Evolutionary conservation across 2,329 filamentous ascomycete genomes (phyloP), one percentile per base, ranked within the genome.

Genomic region (Pseudogymnoascus sp.): DNA sequence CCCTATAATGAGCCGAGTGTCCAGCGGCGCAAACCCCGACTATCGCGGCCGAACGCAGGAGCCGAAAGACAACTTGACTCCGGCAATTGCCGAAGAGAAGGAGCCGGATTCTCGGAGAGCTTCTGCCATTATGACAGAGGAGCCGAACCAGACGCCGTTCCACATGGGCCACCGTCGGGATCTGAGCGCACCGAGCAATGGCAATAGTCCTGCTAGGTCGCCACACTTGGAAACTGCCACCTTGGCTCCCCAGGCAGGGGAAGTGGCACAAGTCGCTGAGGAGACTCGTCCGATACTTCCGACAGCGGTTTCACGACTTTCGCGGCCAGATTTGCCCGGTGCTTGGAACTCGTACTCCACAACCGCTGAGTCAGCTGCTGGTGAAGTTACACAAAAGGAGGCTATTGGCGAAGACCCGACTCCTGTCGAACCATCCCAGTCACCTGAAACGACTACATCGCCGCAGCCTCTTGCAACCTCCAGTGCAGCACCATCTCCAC

Each of bases 1-100:
- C 70, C 87, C 87, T 1, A 89, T 89, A 63, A 87, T 89, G 73
- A 82, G 79, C 67, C 62, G 81, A 79, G 70, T 69, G n/a, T 79
- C 82, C 5, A 81, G 81, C 65, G 74, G 75, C 60, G 76, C 73
- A 8, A 71, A 72, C 51, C 67, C 67, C 13, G 69, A 75, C 51
- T 68, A 48, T 21, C 65, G 69, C 61, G 67, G 67, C 62, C 77
- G 77, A 39, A 77, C 77, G 43, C 71, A 70, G 68, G 74, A 64
- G 67, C 77, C 67, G 68, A 75, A 67, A 73, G 76, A 64, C 6
- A 48, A 25, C 7, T 65, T 68, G 60, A 83, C 83, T 3, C 80
- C 83, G 43, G 80, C 80, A 1, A 86, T 86, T 67, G 77, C 77
- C 25, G 83, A 87, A 71, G 82, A 85, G 66, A 75, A 79, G 45